phyloP scores from a whole-genome alignment of 2,329 filamentous ascomycete genomes.

The Fusarium caatingaense region DNA sequence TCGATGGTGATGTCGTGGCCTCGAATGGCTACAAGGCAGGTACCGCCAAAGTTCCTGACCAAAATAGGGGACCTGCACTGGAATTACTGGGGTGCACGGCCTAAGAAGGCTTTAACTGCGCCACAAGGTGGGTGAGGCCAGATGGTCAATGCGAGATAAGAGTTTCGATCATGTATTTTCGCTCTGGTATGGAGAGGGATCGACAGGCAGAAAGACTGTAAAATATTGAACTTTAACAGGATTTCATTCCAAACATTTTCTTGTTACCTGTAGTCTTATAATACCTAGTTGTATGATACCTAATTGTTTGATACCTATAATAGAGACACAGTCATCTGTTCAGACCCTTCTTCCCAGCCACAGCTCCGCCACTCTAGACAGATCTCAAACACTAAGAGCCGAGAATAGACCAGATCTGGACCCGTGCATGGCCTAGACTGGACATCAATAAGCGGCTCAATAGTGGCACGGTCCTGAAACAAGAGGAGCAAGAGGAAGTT shows the following conservation, averaged over 20 bases:
- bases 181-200: conserved; percentile 11
- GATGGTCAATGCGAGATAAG: conserved; percentile 15
- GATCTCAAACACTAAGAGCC: conserved; percentile 16
- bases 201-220: background rate
- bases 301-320: background rate
- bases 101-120: conserved; percentile 18
- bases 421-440: conserved; percentile 13
- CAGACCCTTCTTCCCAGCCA: background rate
- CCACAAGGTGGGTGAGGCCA: conserved; percentile 22
- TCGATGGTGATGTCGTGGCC: conserved; percentile 43
- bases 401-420: conserved; percentile 19
- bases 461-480: conserved; percentile 26
- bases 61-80: conserved; percentile 39
- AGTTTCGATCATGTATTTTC: conserved; percentile 17
- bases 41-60: conserved; percentile 26
- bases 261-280: too few relatives aligned
- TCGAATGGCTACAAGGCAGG: conserved; percentile 23
- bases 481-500: background rate
- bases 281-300: too few relatives aligned
- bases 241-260: too few relatives aligned
- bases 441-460: conserved; percentile 35
- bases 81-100: conserved; percentile 10
- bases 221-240: background rate
- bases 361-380: conserved; percentile 19
- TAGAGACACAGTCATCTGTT: background rate